phyloP scores from a whole-genome alignment of 352 stramenopile genomes.

The Phytophthora rubi region DNA sequence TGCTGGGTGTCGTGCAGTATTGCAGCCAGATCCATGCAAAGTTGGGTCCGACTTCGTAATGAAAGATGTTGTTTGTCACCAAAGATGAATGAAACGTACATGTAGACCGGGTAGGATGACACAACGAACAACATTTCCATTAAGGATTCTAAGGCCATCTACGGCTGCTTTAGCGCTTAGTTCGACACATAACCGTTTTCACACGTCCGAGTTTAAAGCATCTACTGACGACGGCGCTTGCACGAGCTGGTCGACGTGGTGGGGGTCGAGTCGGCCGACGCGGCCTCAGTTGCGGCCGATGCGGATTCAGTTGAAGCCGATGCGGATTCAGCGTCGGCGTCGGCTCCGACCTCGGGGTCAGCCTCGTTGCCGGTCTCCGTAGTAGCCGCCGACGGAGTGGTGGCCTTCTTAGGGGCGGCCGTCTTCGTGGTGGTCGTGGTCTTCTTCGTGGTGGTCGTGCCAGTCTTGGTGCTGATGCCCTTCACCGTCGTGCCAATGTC shows the following conservation, averaged over 20 bases:
- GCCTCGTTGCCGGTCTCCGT: slow-evolving; percentile 19
- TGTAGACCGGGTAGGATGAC: background rate
- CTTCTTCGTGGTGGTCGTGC: slow-evolving; percentile 10
- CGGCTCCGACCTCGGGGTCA: slow-evolving; percentile 14
- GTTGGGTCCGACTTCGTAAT: slow-evolving; percentile 8
- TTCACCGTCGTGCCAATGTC: slow-evolving; percentile 50
- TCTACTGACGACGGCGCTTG: slow-evolving; percentile 34
- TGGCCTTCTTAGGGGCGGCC: slow-evolving; percentile 7
- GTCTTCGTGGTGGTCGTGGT: slow-evolving; percentile 5
- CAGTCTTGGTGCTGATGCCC: slow-evolving; percentile 15
- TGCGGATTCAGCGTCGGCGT: slow-evolving; percentile 1
- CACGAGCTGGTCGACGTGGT: slow-evolving; percentile 15
- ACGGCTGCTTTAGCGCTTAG: slow-evolving; percentile 15
- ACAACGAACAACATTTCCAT: slow-evolving; percentile 24
- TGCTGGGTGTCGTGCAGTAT: slow-evolving; percentile 2
- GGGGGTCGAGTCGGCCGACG: background rate
- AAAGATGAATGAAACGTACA: background rate
- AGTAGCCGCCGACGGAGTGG: slow-evolving; percentile 1
- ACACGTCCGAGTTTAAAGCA: slow-evolving; percentile 14
- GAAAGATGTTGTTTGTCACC: slow-evolving; percentile 9
- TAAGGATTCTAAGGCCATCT: slow-evolving; percentile 18
- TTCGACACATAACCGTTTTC: slow-evolving; percentile 22
- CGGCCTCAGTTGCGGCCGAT: background rate
- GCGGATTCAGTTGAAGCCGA: background rate
- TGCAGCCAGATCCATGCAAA: background rate